Conservation (phyloP, 768 basidiomycete species). For the Lentinula guzmanii region DNA sequence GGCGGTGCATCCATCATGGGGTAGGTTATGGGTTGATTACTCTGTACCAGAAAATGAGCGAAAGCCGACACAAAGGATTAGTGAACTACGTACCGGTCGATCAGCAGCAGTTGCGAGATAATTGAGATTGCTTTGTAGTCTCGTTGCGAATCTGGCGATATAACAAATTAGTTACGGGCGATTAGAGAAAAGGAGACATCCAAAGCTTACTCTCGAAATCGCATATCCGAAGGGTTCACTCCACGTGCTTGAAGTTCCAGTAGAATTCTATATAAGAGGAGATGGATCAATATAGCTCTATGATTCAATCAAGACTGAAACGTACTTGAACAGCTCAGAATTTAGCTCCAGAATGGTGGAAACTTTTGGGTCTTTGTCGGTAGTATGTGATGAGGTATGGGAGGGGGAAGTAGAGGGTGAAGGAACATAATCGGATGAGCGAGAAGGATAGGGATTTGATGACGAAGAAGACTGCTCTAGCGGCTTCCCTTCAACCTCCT, state of each 20-base stretch:
- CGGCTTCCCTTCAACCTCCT: slow-evolving; percentile 12
- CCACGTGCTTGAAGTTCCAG: slow-evolving; percentile 55
- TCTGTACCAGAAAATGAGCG: background rate
- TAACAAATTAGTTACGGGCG: slow-evolving; percentile 8
- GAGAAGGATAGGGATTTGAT: slow-evolving; percentile 4
- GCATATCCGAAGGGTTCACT: slow-evolving; percentile 37
- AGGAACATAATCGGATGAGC: background rate
- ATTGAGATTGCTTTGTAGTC: slow-evolving; percentile 65
- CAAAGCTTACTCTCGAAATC: slow-evolving; percentile 51
- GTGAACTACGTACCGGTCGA: slow-evolving; percentile 40
- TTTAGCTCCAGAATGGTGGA: slow-evolving; percentile 61
- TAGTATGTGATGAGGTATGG: slow-evolving; percentile 13
- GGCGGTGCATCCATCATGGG: slow-evolving; percentile 53
- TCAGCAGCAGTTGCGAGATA: slow-evolving; percentile 72
- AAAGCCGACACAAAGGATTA: slow-evolving; percentile 13
- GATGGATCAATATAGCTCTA: background rate
- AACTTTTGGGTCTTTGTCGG: slow-evolving; percentile 42
- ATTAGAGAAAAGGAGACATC: background rate
- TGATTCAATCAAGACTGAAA: slow-evolving; percentile 4
- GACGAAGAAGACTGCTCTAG: slow-evolving; percentile 3
- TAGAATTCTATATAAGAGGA: slow-evolving; percentile 39
- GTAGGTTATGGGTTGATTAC: background rate
- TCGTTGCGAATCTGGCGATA: slow-evolving; percentile 43
- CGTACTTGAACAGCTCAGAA: slow-evolving; percentile 62
- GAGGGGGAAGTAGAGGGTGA: slow-evolving; percentile 12